Evolutionary conservation across 225 moss, liverwort and hornwort genomes (phyloP), one percentile per base, ranked within the genome.

Genomic region (Neckera pumila): DNA sequence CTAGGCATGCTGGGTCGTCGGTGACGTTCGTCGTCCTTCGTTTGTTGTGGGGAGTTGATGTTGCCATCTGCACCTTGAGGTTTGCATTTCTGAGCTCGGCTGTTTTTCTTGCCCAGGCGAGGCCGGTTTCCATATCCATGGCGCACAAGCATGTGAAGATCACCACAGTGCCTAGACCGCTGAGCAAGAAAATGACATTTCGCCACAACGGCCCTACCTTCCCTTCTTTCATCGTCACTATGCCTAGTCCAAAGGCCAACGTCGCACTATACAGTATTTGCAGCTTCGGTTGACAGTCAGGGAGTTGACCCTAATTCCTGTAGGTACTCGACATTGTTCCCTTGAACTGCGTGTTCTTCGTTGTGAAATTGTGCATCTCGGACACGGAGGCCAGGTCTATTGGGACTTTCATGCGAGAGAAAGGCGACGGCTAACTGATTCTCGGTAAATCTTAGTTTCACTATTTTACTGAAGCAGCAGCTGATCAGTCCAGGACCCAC

Each of bases 1-100:
- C 94, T 38, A 94, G 42, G 84, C 96, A 96, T 43, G 81, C 65
- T 2, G 84, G 64, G 51, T 91, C 91, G 49, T 87, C 77, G 47
- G 74, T 85, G 65, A 85, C 27, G 42, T 83, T 72, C 59, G 47
- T 54, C 43, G 38, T 71, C 81, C 47, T 49, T 80, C 28, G 26
- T 19, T 65, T 38, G 59, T 66, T 60, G 61, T 76, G 61, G 22
- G 38, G 40, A 79, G 58, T 58, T 79, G 28, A 12, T 34, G 47
- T n/a, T 84, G 67, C 45, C 38, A 33, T 76, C 51, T 38, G 26
- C 38, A 34, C 54, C 66, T 69, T 53, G 30, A 83, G 64, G 47
- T 70, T 66, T 58, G 17, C 38, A 56, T 40, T 79, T 80, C 43
- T 43, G 54, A 79, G 43, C 25, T 72, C 77, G 18, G 7, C 57